Base-by-base conservation (phyloP, 345 rosid genomes). In the Bruguiera parviflora region DNA sequence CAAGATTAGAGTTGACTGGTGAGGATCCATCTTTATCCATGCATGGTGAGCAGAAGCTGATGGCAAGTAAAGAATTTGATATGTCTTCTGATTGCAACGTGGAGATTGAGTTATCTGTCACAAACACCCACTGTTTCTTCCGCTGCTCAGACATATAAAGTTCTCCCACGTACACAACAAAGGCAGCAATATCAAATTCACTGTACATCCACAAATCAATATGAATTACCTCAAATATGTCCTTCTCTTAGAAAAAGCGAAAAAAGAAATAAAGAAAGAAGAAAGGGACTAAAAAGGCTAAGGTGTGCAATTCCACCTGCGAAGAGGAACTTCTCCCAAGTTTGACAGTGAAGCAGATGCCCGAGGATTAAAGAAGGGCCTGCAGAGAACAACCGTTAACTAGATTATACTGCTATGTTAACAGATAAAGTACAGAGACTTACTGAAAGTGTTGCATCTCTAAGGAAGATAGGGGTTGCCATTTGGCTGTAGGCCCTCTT, bases 311-410 rank as follows among this genome's bases (percentile, higher is more conserved):
- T 68, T 69, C 18, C 58, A 88, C 99, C 96, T 86, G 73, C 87
- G 85, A 76, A 84, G 85, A 62, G 96, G 87, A 80, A 92, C 83
- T 77, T 88, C 88, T 57, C 88, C 92, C 80, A 95, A 70, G 79
- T 77, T 70, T 46, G 87, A 84, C 77, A 95, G 73, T 51, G 75
- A 67, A 33, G 77, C 80, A 32, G 92, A 74, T 72, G 70, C 73
- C 58, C 98, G 96, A n/a, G 96, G 90, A 70, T 76, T 80, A 88
- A 85, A 95, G 81, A 95, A 90, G 58, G 94, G 90, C 90, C 98
- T 95, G 75, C 21, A 75, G 68, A 72, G 64, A 61, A 64, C 27
- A 80, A 55, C 27, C 27, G 46, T 68, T 55, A 78, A 70, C 64
- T 16, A 5, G 32, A 75, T 68, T 74, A 47, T 43, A 28, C 35